Evolutionary conservation across 1,139 yeast species (phyloP).

Genomic region (Yamadazyma pseudoaaseri): DNA sequence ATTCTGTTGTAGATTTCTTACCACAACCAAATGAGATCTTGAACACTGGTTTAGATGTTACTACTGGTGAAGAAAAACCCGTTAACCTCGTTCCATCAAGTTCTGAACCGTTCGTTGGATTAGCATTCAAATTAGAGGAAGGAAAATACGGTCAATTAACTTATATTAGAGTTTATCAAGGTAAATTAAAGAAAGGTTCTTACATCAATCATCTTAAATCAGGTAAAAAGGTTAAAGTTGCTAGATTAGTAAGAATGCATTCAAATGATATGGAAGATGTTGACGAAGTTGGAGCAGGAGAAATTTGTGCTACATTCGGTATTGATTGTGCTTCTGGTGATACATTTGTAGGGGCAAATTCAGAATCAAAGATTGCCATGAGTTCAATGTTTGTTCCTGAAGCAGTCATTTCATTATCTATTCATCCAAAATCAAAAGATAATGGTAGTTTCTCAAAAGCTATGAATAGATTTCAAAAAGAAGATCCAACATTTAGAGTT

Average conservation of each 20-base stretch:
- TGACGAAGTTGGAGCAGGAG: slow-evolving; percentile 95
- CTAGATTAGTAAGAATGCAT: slow-evolving; percentile 98
- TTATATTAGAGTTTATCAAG: slow-evolving; percentile 95
- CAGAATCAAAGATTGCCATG: slow-evolving; percentile 79
- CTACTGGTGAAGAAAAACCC: slow-evolving; percentile 52
- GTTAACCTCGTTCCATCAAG: slow-evolving; percentile 75
- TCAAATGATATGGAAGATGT: slow-evolving; percentile 98
- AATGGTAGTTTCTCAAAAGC: slow-evolving; percentile 89
- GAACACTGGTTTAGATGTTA: slow-evolving; percentile 83
- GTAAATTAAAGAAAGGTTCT: slow-evolving; percentile 86
- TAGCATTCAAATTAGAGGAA: slow-evolving; percentile 97
- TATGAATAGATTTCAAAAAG: slow-evolving; percentile 94
- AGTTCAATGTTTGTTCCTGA: slow-evolving; percentile 98
- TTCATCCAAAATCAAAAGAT: slow-evolving; percentile 86
- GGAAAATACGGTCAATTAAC: slow-evolving; percentile 98
- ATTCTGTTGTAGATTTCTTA: slow-evolving; percentile 92
- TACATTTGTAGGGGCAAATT: slow-evolving; percentile 77
- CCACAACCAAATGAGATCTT: slow-evolving; percentile 94
- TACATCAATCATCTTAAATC: slow-evolving; percentile 87
- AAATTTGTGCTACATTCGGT: slow-evolving; percentile 98
- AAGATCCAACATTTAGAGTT: slow-evolving; percentile 97
- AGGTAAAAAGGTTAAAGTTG: slow-evolving; percentile 89
- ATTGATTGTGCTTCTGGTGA: slow-evolving; percentile 99
- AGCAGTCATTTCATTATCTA: slow-evolving; percentile 92
- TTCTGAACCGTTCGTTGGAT: slow-evolving; percentile 82